Conservation (phyloP, 2,329 filamentous ascomycete species). For the Cladosporium sp. region DNA sequence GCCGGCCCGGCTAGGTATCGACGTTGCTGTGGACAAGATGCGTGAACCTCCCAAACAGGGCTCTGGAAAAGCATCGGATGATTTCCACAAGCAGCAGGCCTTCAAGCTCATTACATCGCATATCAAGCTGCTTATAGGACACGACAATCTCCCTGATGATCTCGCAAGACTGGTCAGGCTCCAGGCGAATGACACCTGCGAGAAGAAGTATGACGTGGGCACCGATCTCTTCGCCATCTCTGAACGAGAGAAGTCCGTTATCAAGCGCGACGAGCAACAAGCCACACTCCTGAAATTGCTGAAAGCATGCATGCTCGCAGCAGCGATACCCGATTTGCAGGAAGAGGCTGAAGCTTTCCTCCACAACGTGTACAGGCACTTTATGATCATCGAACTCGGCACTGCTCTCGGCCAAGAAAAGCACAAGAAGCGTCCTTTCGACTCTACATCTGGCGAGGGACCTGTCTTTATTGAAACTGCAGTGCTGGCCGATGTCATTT, state of each 20-base stretch:
- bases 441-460: constrained; percentile 81
- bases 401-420: constrained; percentile 76
- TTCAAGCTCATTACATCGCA: constrained; percentile 83
- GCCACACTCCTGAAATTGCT: constrained; percentile 76
- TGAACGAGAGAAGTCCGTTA: constrained; percentile 74
- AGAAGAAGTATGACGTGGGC: constrained; percentile 66
- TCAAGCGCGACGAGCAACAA: constrained; percentile 83
- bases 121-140: constrained; percentile 83
- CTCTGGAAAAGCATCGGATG: constrained; percentile 62
- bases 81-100: constrained; percentile 89
- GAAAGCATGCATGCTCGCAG: constrained; percentile 81
- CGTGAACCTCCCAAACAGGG: constrained; percentile 68
- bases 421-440: constrained; percentile 71
- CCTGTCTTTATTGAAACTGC: constrained; percentile 81
- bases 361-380: constrained; percentile 78
- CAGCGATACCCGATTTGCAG: constrained; percentile 68
- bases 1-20: constrained; percentile 77
- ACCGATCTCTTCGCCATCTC: constrained; percentile 67
- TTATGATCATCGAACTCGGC: constrained; percentile 84
- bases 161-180: constrained; percentile 77
- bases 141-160: constrained; percentile 84
- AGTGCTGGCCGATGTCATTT: constrained; percentile 80
- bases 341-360: constrained; percentile 71
- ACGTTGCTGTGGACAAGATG: constrained; percentile 81
- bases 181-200: constrained; percentile 79